A percentile compares a stretch with the other conserved stretches of the same genome.
Evolutionary conservation across 2,329 filamentous ascomycete species (phyloP).

Genomic region (Cladophialophora bantiana): DNA sequence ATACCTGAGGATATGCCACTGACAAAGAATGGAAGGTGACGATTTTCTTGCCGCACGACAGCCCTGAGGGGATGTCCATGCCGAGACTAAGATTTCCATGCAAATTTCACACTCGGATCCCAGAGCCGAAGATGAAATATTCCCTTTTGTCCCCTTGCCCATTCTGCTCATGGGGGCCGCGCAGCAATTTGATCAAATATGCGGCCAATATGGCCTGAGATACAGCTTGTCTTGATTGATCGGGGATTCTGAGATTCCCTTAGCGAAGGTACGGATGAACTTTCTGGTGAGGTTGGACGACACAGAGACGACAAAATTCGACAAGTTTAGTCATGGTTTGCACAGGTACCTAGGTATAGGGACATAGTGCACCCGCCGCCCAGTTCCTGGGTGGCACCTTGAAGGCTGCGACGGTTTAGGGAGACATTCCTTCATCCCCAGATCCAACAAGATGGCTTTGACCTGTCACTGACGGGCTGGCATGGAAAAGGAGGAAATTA

Average conservation of each 20-base stretch:
- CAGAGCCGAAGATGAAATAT: not conserved
- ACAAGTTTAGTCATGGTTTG: not conserved
- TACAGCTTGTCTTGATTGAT: not conserved
- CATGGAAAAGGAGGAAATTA: slow-evolving; percentile 14
- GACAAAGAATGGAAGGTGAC: not conserved
- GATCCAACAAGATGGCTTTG: slow-evolving; percentile 7
- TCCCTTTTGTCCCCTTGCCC: not conserved
- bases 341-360: not conserved
- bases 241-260: not conserved
- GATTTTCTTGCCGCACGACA: not conserved
- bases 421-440: slow-evolving; percentile 16
- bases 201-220: not conserved
- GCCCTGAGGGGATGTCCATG: not conserved
- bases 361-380: not conserved
- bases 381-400: slow-evolving; percentile 2
- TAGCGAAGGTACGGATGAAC: not conserved
- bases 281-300: not conserved
- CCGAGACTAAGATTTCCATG: slow-evolving; percentile 6
- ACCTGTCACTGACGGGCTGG: slow-evolving; percentile 9
- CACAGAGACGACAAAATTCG: not conserved
- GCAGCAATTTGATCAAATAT: not conserved
- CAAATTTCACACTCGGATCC: not conserved
- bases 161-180: not conserved
- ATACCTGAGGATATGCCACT: not conserved
- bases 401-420: slow-evolving; percentile 15